These are phyloP conservation scores for Pythium phragmitis DNA, from an alignment of 352 stramenopile species.

Conservation along the genomic window DNA sequence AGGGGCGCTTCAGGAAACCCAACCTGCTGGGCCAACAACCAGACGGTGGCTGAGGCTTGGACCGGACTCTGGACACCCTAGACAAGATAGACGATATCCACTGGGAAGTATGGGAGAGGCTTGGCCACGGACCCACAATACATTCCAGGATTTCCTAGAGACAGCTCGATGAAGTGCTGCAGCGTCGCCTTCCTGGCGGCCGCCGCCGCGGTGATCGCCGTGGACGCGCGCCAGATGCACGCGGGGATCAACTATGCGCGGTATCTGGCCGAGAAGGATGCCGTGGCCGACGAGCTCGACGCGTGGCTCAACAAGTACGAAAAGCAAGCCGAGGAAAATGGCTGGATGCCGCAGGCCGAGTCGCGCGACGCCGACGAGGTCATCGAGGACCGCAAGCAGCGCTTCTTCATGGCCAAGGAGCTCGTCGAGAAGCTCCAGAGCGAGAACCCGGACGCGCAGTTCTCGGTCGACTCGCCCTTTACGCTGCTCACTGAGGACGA, in stretches of 20 bases:
- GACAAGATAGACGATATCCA: too few relatives aligned
- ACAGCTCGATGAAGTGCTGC: too few relatives aligned
- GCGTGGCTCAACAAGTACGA: conserved; percentile 44
- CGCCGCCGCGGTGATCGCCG: not conserved
- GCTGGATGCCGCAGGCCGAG: conserved; percentile 24
- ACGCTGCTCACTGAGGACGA: conserved; percentile 68
- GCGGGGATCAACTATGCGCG: conserved; percentile 37
- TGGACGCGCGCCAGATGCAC: conserved; percentile 26
- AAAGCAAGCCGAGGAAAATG: conserved; percentile 17
- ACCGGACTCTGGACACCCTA: too few relatives aligned
- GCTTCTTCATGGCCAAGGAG: conserved; percentile 27
- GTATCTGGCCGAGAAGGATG: conserved; percentile 50
- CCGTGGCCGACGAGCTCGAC: conserved; percentile 37
- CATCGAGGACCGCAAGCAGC: conserved; percentile 21
- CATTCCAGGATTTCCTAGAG: too few relatives aligned
- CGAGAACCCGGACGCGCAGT: conserved; percentile 53
- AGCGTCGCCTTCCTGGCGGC: too few relatives aligned
- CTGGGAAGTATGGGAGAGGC: too few relatives aligned
- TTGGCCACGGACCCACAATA: too few relatives aligned
- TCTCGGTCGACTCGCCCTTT: conserved; percentile 66
- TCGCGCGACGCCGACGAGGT: conserved; percentile 29
- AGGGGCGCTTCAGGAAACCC: too few relatives aligned
- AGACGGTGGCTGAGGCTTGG: too few relatives aligned
- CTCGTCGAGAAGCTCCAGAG: conserved; percentile 40
- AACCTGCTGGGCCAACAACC: too few relatives aligned